These are phyloP conservation scores for Penicillium rolfsii DNA, from an alignment of 2,329 filamentous ascomycete species.

Conservation along the genomic window DNA sequence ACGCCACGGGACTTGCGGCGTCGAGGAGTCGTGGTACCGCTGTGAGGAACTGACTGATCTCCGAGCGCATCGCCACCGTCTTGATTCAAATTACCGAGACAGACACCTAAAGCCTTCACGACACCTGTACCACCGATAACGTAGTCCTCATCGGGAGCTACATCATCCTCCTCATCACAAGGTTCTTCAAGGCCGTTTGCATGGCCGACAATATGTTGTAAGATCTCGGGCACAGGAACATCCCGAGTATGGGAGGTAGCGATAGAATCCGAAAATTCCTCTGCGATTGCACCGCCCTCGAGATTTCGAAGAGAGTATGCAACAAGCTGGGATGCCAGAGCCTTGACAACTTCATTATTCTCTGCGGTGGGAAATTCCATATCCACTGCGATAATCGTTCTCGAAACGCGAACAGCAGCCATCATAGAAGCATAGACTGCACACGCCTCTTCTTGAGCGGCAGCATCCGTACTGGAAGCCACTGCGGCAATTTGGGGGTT, in stretches of 20 bases:
- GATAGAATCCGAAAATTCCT: constrained; percentile 53
- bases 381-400: constrained; percentile 83
- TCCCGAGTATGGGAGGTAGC: constrained; percentile 49
- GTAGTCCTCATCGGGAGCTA: constrained; percentile 87
- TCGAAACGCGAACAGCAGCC: constrained; percentile 81
- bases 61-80: constrained; percentile 45
- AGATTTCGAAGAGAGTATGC: constrained; percentile 82
- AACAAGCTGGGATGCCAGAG: constrained; percentile 25
- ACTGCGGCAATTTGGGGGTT: constrained; percentile 68
- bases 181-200: constrained; percentile 53
- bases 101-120: constrained; percentile 89
- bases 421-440: constrained; percentile 90
- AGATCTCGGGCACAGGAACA: constrained; percentile 75
- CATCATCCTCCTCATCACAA: constrained; percentile 63
- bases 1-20: constrained; percentile 54
- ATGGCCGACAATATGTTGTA: constrained; percentile 83
- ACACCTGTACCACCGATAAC: constrained; percentile 95
- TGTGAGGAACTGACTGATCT: constrained; percentile 49
- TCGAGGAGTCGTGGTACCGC: constrained; percentile 59
- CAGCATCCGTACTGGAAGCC: constrained; percentile 76
- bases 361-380: constrained; percentile 82
- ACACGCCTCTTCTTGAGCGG: constrained; percentile 86
- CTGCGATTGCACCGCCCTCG: constrained; percentile 72
- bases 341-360: constrained; percentile 65
- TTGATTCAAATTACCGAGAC: constrained; percentile 76